Conservation (phyloP, 345 rosid genomes). For the Citrus glauca region DNA sequence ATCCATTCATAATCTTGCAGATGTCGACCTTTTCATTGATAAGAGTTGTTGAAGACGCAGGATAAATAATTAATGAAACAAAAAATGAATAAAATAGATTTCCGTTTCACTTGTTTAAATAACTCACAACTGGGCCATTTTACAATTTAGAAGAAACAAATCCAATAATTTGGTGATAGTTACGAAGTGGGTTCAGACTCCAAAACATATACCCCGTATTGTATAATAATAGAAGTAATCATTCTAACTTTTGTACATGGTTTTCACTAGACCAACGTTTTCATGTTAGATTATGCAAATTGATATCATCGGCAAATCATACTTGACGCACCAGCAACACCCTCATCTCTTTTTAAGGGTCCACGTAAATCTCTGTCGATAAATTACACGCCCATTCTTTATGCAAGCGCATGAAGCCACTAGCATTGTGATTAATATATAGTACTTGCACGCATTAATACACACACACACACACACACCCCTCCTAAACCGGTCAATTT, state of each 20-base stretch:
- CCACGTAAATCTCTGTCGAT: slow-evolving; percentile 10
- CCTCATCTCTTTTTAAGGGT: background rate
- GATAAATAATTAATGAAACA: no score
- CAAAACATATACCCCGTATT: slow-evolving; percentile 23
- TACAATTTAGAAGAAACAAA: background rate
- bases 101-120: slow-evolving; percentile 7
- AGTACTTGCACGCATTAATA: no score
- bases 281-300: background rate
- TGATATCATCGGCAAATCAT: background rate
- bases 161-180: slow-evolving; percentile 25
- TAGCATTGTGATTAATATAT: slow-evolving; percentile 5
- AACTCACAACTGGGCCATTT: background rate
- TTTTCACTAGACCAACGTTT: background rate
- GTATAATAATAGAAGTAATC: background rate
- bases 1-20: slow-evolving; percentile 51
- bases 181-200: slow-evolving; percentile 30
- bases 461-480: slow-evolving; percentile 12
- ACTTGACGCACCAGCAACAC: background rate
- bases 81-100: background rate
- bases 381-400: background rate
- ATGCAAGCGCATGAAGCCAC: background rate
- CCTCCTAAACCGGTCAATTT: background rate
- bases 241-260: background rate
- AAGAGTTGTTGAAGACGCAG: background rate
- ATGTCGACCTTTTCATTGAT: slow-evolving; percentile 32